Base-by-base conservation (phyloP, 345 rosid species). In the Geranium brycei region DNA sequence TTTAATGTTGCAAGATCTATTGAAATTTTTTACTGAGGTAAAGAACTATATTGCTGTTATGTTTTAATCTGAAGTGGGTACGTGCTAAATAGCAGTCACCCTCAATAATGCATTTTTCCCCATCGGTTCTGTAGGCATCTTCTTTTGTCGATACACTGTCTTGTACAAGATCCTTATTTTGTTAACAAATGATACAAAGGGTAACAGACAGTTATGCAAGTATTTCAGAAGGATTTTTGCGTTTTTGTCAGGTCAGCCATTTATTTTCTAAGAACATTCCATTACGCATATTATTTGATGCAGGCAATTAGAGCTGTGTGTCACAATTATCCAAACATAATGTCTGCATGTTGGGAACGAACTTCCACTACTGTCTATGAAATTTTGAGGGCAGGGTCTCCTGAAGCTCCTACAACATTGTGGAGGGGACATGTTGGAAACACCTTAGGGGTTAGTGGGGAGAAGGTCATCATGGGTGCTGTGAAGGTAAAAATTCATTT, bases 221-320 rank as follows among this genome's bases (percentile, higher is more conserved):
- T 47, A 13, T 47, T 47, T 47, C 3, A 47, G 15, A 47, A 47
- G 14, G 53, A 47, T 47, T 2, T 47, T 47, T 8, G 53, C 14
- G 15, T 47, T 47, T 8, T 10, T 47, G 14, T 15, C 53, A 2
- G 13, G 7, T 47, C 13, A 47, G 47, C 47, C 53, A 6, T 6
- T 47, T 47, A 47, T 47, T 8, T 47, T 47, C 47, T 47, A 47
- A 47, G 53, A 47, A 11, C 15, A 47, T 35, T 35, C 7, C 41
- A 47, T 8, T 47, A 11, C 53, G 14, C 10, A 47, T 8, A 47
- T 23, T 51, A 7, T 77, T 60, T 73, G 61, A 55, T 71, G 31
- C 83, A 92, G 96, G 93, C 91, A 72, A 82, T 92, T 69, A 82
- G 90, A 82, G 90, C 86, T 69, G 63, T 86, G 73, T 79, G 81